Evolutionary conservation across 345 rosid species (phyloP).

Genomic region (Populus euphratica): DNA sequence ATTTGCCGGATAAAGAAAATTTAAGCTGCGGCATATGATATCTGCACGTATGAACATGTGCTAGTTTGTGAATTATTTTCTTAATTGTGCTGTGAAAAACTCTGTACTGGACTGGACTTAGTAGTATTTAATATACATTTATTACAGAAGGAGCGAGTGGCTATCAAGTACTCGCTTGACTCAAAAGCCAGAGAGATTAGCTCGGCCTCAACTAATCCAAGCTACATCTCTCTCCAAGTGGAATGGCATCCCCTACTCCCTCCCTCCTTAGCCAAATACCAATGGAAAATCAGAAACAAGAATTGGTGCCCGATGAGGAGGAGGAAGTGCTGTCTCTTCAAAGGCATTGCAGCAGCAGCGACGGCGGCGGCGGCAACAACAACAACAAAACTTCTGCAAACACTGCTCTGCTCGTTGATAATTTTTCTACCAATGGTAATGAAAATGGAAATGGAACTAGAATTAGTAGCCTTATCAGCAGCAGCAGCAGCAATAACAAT

Average conservation of each 20-base stretch:
- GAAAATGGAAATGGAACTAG: background rate
- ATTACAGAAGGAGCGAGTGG: background rate
- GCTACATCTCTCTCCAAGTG: background rate
- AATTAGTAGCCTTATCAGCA: background rate
- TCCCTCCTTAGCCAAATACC: background rate
- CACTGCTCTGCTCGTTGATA: background rate
- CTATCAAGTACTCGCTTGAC: background rate
- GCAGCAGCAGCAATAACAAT: background rate
- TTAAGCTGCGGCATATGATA: too few species aligned
- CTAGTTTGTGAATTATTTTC: too few species aligned
- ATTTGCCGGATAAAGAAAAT: too few species aligned
- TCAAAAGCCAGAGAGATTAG: background rate
- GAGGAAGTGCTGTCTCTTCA: slow-evolving; percentile 8
- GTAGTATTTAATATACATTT: background rate
- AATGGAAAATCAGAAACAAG: background rate
- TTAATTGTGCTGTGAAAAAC: too few species aligned
- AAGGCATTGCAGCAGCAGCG: background rate
- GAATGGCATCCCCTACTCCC: background rate
- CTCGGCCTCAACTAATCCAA: background rate
- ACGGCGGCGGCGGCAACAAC: background rate
- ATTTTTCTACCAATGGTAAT: background rate
- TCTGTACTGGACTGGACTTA: background rate
- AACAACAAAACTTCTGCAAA: background rate
- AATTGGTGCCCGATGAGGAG: slow-evolving; percentile 2
- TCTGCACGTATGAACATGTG: too few species aligned